A percentile compares a stretch with the other conserved stretches of the same genome.
These are phyloP conservation scores for Asterella californica DNA, from an alignment of 225 moss, liverwort and hornwort genomes.

Conservation along the genomic window DNA sequence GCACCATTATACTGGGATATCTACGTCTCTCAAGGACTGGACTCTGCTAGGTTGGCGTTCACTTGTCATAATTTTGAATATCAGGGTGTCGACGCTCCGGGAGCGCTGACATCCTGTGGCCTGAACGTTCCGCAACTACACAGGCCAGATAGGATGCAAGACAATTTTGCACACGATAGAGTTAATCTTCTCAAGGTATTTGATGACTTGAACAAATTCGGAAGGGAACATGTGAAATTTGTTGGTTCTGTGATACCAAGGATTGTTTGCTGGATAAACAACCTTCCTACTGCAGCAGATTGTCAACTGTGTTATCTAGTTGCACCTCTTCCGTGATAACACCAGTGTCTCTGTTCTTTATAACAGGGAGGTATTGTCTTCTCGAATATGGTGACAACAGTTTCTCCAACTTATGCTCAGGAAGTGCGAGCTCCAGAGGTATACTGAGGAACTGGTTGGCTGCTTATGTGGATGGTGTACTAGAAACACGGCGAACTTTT, in stretches of 20 bases:
- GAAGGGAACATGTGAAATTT: not conserved
- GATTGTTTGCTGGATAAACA: not conserved
- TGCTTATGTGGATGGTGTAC: not conserved
- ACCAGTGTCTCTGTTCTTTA: not conserved
- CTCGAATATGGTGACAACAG: constrained; percentile 84
- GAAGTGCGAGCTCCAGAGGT: constrained; percentile 91
- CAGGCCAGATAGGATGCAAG: constrained; percentile 94
- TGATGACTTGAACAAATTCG: not conserved
- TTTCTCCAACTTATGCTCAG: constrained; percentile 94
- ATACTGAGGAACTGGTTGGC: not conserved
- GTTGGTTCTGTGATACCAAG: not conserved
- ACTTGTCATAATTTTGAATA: constrained; percentile 99
- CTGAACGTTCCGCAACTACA: constrained; percentile 64
- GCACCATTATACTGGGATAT: constrained; percentile 94
- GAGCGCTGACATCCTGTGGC: constrained; percentile 76
- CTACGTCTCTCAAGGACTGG: constrained; percentile 82
- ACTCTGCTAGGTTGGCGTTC: constrained; percentile 84
- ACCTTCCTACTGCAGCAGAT: constrained; percentile 3
- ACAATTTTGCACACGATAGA: constrained; percentile 59
- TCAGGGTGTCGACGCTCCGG: constrained; percentile 71
- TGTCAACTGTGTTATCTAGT: not conserved
- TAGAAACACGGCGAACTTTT: not conserved
- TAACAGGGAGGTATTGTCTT: constrained; percentile 87
- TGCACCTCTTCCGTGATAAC: not conserved
- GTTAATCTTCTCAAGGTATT: constrained; percentile 89